A percentile compares a stretch with the other conserved stretches of the same genome.
Conservation (phyloP, 2,329 filamentous ascomycete species). For the Madurella mycetomatis region DNA sequence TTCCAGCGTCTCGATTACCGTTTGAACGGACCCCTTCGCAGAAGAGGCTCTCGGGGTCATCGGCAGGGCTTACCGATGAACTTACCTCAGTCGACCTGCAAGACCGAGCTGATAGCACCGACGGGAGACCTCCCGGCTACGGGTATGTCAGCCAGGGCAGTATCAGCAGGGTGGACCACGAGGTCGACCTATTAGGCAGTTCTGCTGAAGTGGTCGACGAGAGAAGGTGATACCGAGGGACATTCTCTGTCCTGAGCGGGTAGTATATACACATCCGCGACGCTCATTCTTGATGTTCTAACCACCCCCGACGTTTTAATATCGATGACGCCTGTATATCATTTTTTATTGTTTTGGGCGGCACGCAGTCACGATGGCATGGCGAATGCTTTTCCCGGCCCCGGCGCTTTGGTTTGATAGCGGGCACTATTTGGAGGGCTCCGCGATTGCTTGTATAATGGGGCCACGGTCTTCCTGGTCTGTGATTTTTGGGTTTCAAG, state of each 20-base stretch:
- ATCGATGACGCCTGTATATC: neutral
- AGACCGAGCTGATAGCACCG: constrained; percentile 30
- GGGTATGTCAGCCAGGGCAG: constrained; percentile 56
- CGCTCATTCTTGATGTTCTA: neutral
- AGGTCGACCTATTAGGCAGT: constrained; percentile 47
- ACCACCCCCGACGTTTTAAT: neutral
- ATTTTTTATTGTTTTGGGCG: neutral
- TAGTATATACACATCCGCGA: neutral
- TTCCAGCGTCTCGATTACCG: constrained; percentile 43
- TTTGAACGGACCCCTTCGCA: constrained; percentile 55
- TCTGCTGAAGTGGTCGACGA: constrained; percentile 55
- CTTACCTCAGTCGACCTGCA: constrained; percentile 40
- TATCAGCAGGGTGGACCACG: constrained; percentile 51
- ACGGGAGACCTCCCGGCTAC: constrained; percentile 50
- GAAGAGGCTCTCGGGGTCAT: constrained; percentile 48
- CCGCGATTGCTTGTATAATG: neutral
- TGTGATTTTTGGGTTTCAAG: constrained; percentile 1
- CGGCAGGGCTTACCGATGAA: constrained; percentile 44
- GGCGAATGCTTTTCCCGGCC: neutral
- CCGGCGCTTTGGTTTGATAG: neutral
- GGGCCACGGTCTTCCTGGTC: neutral
- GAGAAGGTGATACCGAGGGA: constrained; percentile 9
- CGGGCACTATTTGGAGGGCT: neutral
- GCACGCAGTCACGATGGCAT: neutral
- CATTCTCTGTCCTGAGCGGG: neutral